Base-by-base conservation (phyloP, 2,329 filamentous ascomycete genomes). In the Taxawa tesnikishii region DNA sequence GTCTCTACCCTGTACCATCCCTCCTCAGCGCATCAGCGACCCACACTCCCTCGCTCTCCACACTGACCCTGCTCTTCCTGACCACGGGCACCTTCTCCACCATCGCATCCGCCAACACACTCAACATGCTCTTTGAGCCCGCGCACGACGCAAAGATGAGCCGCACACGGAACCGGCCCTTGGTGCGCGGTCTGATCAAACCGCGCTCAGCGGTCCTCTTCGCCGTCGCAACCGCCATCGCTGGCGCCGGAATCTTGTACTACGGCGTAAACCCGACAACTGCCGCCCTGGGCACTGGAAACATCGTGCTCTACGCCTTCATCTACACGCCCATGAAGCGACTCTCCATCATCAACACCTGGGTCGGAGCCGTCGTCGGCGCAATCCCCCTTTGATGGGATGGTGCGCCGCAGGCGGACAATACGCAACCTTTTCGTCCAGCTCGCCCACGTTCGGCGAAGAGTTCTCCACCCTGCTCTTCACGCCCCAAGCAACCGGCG, bases 81-180 rank as follows among this genome's bases (percentile, higher is more conserved):
- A 94, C 88, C 1, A 75, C 75, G 4, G 88, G 90, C 38, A 96
- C 90, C 0, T 76, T 87, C 4, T 68, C 94, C 13, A 90, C 83
- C 54, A 82, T 75, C n/a, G 84, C 87, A 26, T 83, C 81, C 37
- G 90, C 90, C 26, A 98, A 98, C 54, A 75, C 90, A 2, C 67
- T 96, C 43, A 98, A 98, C 58, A 98, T 98, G 90, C 75, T 94
- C 37, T 85, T 94, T 58, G 90, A 98, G 58, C 82, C 78, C 7
- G 68, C 77, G 38, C 87, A 87, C 50, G 90, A 98, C 55, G 83
- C 85, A 28, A 75, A 81, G 48, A 98, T 98, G 90, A 77, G 73
- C 21, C 75, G 90, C n/a, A 98, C 90, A 2, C 73, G 83, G 16
- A 94, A 94, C 46, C 65, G 90, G 4, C 90, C 90, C 0, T 66